Conservation (phyloP, 176 grass and related monocot genomes). For the Musa schizocarpa region DNA sequence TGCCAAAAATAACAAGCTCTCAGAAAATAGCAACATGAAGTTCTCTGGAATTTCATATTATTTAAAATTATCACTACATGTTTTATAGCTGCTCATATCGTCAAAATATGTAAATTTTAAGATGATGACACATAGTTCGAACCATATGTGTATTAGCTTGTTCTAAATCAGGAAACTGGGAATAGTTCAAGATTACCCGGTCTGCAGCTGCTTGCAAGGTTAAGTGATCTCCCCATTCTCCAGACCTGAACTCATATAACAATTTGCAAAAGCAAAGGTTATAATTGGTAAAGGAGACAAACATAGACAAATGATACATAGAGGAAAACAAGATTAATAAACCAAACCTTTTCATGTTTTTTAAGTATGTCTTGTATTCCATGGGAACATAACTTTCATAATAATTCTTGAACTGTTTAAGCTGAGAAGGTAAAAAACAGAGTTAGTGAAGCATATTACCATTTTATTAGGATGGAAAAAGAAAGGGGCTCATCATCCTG, state of each 20-base stretch:
- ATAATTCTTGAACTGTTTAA: slow-evolving; percentile 76
- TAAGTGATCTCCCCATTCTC: slow-evolving; percentile 98
- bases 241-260: slow-evolving; percentile 32
- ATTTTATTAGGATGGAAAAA: neutral
- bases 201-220: slow-evolving; percentile 97
- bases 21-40: neutral
- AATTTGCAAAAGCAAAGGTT: slow-evolving; percentile 2
- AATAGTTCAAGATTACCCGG: slow-evolving; percentile 55
- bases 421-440: slow-evolving; percentile 37
- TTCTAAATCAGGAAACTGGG: neutral
- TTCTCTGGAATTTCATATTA: neutral
- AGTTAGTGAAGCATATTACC: slow-evolving; percentile 22
- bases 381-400: slow-evolving; percentile 99
- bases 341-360: slow-evolving; percentile 89
- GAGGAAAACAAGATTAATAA: slow-evolving; percentile 14
- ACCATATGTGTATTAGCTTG: neutral
- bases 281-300: slow-evolving; percentile 10
- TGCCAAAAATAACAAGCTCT: slow-evolving; percentile 14
- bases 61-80: neutral
- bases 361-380: slow-evolving; percentile 93
- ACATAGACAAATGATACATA: neutral
- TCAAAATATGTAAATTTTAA: neutral
- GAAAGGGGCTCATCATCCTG: neutral
- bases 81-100: neutral
- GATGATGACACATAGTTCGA: neutral